phyloP scores from a whole-genome alignment of 2,329 filamentous ascomycete genomes.

The Exophiala oligosperma region DNA sequence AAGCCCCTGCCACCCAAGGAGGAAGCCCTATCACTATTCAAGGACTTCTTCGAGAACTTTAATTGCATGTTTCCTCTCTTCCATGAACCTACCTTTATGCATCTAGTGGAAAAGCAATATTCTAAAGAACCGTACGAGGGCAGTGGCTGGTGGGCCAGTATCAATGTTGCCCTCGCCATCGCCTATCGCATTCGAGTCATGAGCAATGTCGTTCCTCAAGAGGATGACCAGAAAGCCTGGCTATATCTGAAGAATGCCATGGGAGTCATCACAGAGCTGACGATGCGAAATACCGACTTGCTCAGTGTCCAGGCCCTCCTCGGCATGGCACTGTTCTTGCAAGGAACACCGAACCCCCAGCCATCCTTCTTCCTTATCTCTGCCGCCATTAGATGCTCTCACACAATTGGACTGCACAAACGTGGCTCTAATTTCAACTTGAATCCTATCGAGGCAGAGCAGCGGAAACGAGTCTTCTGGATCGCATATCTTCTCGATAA shows the following conservation, averaged over 20 bases:
- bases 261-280: conserved; percentile 86
- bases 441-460: conserved; percentile 90
- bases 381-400: conserved; percentile 83
- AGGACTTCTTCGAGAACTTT: conserved; percentile 97
- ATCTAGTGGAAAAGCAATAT: conserved; percentile 91
- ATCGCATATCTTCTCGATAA: conserved; percentile 74
- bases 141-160: conserved; percentile 96
- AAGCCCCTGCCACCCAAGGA: conserved; percentile 78
- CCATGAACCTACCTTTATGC: conserved; percentile 98
- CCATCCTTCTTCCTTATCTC: conserved; percentile 89
- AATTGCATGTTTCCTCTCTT: conserved; percentile 98
- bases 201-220: conserved; percentile 86
- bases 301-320: conserved; percentile 91
- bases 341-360: conserved; percentile 95
- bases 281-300: conserved; percentile 93
- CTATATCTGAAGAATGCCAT: conserved; percentile 95
- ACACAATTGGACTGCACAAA: conserved; percentile 95
- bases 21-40: conserved; percentile 84
- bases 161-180: conserved; percentile 93
- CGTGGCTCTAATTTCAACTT: conserved; percentile 89
- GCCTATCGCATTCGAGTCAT: conserved; percentile 89
- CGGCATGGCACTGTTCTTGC: conserved; percentile 90
- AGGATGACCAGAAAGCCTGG: conserved; percentile 95
- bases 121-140: conserved; percentile 89
- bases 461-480: conserved; percentile 77